These are phyloP conservation scores for Gentiana macrophylla DNA, from an alignment of 257 asterid genomes.

Conservation along the genomic window DNA sequence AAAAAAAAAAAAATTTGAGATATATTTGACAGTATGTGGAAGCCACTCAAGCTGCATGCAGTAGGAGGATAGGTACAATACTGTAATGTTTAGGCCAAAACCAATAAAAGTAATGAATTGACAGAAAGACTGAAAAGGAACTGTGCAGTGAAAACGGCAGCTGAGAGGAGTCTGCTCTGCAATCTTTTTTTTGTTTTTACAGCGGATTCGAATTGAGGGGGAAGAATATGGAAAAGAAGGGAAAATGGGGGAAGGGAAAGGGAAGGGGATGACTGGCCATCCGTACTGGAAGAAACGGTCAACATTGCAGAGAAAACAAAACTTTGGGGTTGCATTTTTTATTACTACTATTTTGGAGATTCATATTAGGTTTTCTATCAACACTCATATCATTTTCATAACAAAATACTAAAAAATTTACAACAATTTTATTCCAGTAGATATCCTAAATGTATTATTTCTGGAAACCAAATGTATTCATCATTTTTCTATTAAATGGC, in stretches of 20 bases:
- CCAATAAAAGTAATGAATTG: slow-evolving; percentile 26
- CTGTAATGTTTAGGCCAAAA: slow-evolving; percentile 16
- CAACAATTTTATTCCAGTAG: too few relatives aligned
- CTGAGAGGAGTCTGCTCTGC: slow-evolving; percentile 15
- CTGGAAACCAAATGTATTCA: too few relatives aligned
- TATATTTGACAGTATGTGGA: too few relatives aligned
- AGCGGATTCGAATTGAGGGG: slow-evolving; percentile 11
- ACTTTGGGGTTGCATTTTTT: too few relatives aligned
- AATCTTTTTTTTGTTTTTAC: slow-evolving; percentile 7
- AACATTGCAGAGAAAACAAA: background rate
- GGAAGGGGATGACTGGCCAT: too few relatives aligned
- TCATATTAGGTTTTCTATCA: too few relatives aligned
- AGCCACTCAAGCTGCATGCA: background rate
- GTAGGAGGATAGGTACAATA: background rate
- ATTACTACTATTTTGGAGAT: too few relatives aligned
- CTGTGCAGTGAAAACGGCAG: slow-evolving; percentile 53
- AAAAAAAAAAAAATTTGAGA: too few relatives aligned
- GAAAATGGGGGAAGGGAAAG: slow-evolving; percentile 13
- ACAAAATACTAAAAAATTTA: too few relatives aligned
- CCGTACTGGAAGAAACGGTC: slow-evolving; percentile 12
- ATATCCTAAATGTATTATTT: too few relatives aligned
- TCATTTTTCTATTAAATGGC: too few relatives aligned
- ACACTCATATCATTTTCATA: too few relatives aligned
- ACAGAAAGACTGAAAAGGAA: slow-evolving; percentile 12
- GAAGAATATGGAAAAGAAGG: slow-evolving; percentile 25